Percentiles rank a stretch among this genome's conserved stretches.
Conservation (phyloP, 352 stramenopile species). For the Phytopythium montanum region DNA sequence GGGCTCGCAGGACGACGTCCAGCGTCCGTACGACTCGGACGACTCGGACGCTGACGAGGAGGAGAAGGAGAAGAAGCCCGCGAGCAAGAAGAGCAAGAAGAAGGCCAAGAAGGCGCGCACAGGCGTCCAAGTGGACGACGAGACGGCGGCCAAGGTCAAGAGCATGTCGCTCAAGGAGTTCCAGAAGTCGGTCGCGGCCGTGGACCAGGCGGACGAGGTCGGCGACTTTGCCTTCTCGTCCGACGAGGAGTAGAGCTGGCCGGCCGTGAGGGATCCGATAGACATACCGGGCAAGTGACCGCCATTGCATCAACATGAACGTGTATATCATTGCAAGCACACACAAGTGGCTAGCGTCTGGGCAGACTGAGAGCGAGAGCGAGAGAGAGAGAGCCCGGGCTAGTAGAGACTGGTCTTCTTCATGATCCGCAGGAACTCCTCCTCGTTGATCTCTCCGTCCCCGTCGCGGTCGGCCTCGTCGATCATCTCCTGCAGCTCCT, state of each 20-base stretch:
- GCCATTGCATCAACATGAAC: neutral
- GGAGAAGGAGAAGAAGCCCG: slow-evolving; percentile 32
- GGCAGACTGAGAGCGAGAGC: no score
- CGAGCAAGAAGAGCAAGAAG: slow-evolving; percentile 30
- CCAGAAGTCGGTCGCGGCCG: slow-evolving; percentile 63
- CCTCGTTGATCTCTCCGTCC: slow-evolving; percentile 95
- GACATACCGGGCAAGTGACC: neutral
- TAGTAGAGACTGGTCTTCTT: slow-evolving; percentile 93
- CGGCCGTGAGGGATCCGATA: neutral
- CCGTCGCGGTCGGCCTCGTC: slow-evolving; percentile 94
- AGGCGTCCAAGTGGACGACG: slow-evolving; percentile 42
- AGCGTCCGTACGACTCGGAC: slow-evolving; percentile 28
- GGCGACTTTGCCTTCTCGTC: slow-evolving; percentile 77
- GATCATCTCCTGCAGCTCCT: slow-evolving; percentile 98
- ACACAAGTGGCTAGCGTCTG: no score
- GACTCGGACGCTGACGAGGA: slow-evolving; percentile 41
- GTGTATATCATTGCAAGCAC: slow-evolving; percentile 1
- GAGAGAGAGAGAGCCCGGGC: neutral
- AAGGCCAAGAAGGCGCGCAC: slow-evolving; percentile 23
- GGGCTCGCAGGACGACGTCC: slow-evolving; percentile 10
- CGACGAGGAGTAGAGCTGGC: slow-evolving; percentile 39
- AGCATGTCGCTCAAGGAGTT: slow-evolving; percentile 83
- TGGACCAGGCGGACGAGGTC: slow-evolving; percentile 72
- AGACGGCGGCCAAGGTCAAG: slow-evolving; percentile 71
- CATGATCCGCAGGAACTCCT: slow-evolving; percentile 97